A percentile compares a stretch with the other conserved stretches of the same genome.
Evolutionary conservation across 129 eudicot genomes (phyloP).

Genomic region (Helianthus annuus): DNA sequence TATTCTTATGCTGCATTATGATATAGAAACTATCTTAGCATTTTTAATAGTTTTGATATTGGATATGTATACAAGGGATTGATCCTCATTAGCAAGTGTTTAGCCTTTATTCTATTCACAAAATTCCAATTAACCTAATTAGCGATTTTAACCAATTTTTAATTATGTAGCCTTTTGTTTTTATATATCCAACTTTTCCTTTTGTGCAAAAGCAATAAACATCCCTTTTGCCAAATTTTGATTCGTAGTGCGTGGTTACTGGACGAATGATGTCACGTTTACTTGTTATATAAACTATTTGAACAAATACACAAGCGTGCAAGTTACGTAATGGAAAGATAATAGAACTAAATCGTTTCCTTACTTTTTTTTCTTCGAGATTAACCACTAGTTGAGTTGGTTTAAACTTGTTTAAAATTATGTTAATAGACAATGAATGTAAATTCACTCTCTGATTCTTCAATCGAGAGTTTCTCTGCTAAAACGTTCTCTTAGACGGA

Average conservation of each 20-base stretch:
- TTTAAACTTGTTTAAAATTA: too few relatives aligned
- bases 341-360: background rate
- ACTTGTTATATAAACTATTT: conserved; percentile 3
- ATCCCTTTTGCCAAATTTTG: background rate
- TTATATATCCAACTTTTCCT: conserved; percentile 15
- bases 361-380: background rate
- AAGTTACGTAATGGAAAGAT: background rate
- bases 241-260: conserved; percentile 10
- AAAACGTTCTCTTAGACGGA: too few relatives aligned
- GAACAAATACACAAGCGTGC: conserved; percentile 18
- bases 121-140: conserved; percentile 33
- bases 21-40: conserved; percentile 4
- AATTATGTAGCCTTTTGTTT: conserved; percentile 12
- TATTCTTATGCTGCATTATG: conserved; percentile 30
- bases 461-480: too few relatives aligned
- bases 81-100: conserved; percentile 36
- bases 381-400: too few relatives aligned
- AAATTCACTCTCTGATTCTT: too few relatives aligned
- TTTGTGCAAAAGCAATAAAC: conserved; percentile 32
- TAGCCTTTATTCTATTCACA: conserved; percentile 32
- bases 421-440: too few relatives aligned
- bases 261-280: background rate
- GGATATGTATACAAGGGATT: conserved; percentile 21
- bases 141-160: conserved; percentile 12
- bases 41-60: background rate